Evolutionary conservation across 2,329 filamentous ascomycete genomes (phyloP).

Genomic region (Diaporthe sp.): DNA sequence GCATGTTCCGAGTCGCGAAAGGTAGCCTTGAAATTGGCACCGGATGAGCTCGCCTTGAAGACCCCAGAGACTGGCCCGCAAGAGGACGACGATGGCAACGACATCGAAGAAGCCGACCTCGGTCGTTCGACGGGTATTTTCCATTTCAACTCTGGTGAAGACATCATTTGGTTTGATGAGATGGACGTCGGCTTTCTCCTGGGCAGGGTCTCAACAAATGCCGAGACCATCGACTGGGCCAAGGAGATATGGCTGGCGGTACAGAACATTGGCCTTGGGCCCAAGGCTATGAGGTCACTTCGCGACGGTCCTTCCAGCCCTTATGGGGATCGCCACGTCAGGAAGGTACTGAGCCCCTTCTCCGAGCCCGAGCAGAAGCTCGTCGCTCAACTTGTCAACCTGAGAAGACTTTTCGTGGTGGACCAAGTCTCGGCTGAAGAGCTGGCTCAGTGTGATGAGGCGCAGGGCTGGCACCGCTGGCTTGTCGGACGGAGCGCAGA

Average conservation of each 20-base stretch:
- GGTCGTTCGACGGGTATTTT: not conserved
- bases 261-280: not conserved
- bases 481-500: too few relatives aligned
- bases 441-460: too few relatives aligned
- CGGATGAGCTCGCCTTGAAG: too few relatives aligned
- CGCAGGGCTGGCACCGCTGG: too few relatives aligned
- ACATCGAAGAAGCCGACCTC: too few relatives aligned
- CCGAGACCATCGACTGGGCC: not conserved
- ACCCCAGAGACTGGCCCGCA: too few relatives aligned
- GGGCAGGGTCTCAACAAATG: not conserved
- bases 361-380: not conserved
- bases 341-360: not conserved
- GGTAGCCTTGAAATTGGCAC: too few relatives aligned
- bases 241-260: not conserved
- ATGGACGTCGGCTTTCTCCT: not conserved
- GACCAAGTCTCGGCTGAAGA: not conserved
- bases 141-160: not conserved
- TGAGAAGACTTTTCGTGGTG: not conserved
- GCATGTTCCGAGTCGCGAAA: too few relatives aligned
- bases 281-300: not conserved
- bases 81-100: too few relatives aligned
- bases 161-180: not conserved
- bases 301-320: not conserved
- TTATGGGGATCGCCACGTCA: not conserved
- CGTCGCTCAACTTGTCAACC: not conserved